phyloP scores from a whole-genome alignment of 257 asterid species.

The Nicotiana tomentosiformis region DNA sequence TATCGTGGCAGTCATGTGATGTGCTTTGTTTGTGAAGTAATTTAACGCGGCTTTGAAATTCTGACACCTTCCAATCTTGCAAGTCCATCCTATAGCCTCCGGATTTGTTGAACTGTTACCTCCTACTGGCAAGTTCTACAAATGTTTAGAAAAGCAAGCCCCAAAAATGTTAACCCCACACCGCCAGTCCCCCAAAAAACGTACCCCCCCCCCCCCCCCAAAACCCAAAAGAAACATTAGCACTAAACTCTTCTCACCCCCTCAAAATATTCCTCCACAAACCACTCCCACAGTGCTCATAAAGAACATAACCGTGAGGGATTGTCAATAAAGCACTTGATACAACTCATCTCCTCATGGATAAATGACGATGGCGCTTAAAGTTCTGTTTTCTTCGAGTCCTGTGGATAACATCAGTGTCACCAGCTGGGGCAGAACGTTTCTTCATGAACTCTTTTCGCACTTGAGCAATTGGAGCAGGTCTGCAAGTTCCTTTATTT shows the following conservation, averaged over 20 bases:
- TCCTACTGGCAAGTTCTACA: not conserved
- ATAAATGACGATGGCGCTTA: slow-evolving; percentile 1
- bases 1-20: not conserved
- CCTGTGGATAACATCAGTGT: not conserved
- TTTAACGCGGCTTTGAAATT: not conserved
- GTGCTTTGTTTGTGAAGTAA: not conserved
- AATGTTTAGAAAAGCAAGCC: not conserved
- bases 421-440: slow-evolving; percentile 5
- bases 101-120: not conserved
- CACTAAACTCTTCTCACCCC: not conserved
- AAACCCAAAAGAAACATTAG: not conserved
- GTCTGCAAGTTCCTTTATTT: not conserved
- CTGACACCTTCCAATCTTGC: not conserved
- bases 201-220: not conserved
- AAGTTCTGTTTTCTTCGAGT: not conserved
- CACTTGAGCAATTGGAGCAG: not conserved
- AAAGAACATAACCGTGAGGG: not conserved
- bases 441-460: slow-evolving; percentile 1
- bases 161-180: not conserved
- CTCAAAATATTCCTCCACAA: not conserved
- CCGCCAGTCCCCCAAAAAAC: not conserved
- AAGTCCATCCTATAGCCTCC: not conserved
- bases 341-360: not conserved
- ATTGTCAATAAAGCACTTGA: not conserved
- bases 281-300: not conserved